Evolutionary conservation across 495 filamentous ascomycete genomes (phyloP), one percentile per base, ranked within the genome.

Genomic region (Elasticomyces elasticus): DNA sequence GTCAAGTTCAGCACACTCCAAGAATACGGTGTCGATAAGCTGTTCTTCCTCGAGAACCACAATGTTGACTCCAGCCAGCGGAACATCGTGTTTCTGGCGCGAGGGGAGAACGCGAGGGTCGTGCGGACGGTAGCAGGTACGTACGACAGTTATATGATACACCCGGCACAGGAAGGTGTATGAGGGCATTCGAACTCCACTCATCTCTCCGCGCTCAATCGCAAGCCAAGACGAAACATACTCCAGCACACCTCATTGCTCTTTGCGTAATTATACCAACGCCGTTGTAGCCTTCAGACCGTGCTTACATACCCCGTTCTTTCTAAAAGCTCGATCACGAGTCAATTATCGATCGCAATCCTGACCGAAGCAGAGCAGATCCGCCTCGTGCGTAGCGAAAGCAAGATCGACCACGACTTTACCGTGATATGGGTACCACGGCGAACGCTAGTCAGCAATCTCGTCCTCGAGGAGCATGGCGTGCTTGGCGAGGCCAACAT

Each of bases 1-100:
- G 85, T 94, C 72, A 96, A 95, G 67, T 92, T 95, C 64, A 95
- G 94, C 13, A 79, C 80, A 41, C 77, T 88, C 20, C 83, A 87
- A 55, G 91, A 99, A 61, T 94, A 97, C 74, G 94, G 94, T 15
- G 89, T 97, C 62, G 90, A 97, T 69, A 92, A 89, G 60, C 82
- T 96, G 51, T 97, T 95, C 75, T 82, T 94, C 62, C 76, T 99
- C 37, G 89, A 95, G 70, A 95, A 97, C 69, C 84, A 84, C 61
- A 94, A 95, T 72, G 83, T 84, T 57, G 94, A 97, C 67, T 82
- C 84, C 42, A 88, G 84, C 56, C 94, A 97, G 72, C 83, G 87
- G 65, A 97, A 96, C 79, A 82, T 99, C 53, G 81, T 97, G 54
- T 97, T 95, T 72, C 76, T 97, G 49, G 86, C 84, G 13, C 79